Percentiles rank a stretch among this genome's conserved stretches.
Evolutionary conservation across 2,329 filamentous ascomycete genomes (phyloP).

Genomic region (Botryotinia calthae): DNA sequence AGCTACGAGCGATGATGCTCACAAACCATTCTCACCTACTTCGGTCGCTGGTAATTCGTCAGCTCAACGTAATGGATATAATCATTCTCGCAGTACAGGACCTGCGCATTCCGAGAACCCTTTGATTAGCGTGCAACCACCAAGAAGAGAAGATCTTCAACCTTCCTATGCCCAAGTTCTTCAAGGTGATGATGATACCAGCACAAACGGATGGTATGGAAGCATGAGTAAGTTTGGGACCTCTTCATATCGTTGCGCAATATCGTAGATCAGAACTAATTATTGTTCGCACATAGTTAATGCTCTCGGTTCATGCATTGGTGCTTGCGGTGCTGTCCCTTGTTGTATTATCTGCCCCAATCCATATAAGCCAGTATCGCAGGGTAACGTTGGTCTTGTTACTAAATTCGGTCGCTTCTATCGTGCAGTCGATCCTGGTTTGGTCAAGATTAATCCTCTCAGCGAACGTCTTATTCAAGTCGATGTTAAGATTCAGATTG

Average conservation of each 20-base stretch:
- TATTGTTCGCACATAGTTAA: conserved; percentile 53
- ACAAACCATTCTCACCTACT: not conserved
- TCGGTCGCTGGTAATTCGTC: not conserved
- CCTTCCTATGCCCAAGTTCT: conserved; percentile 65
- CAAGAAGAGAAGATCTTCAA: conserved; percentile 77
- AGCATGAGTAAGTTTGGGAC: conserved; percentile 63
- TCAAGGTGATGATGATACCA: conserved; percentile 61
- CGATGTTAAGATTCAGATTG: conserved; percentile 99
- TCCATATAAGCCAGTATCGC: conserved; percentile 86
- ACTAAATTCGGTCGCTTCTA: conserved; percentile 96
- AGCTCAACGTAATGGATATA: conserved; percentile 24
- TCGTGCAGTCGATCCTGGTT: conserved; percentile 90
- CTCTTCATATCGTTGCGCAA: not conserved
- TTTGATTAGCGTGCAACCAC: conserved; percentile 72
- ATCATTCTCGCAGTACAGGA: conserved; percentile 21
- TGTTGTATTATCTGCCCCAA: conserved; percentile 93
- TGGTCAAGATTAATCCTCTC: conserved; percentile 96
- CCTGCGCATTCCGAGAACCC: conserved; percentile 38
- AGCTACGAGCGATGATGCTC: not conserved
- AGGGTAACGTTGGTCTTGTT: conserved; percentile 92
- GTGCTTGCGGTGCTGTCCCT: conserved; percentile 79
- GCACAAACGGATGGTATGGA: conserved; percentile 84
- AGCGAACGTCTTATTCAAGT: conserved; percentile 87
- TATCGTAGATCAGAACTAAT: not conserved
- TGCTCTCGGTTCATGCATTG: conserved; percentile 68